These are phyloP conservation scores for Trypanosoma platydactyli DNA, from an alignment of 208 protist species.

Conservation along the genomic window DNA sequence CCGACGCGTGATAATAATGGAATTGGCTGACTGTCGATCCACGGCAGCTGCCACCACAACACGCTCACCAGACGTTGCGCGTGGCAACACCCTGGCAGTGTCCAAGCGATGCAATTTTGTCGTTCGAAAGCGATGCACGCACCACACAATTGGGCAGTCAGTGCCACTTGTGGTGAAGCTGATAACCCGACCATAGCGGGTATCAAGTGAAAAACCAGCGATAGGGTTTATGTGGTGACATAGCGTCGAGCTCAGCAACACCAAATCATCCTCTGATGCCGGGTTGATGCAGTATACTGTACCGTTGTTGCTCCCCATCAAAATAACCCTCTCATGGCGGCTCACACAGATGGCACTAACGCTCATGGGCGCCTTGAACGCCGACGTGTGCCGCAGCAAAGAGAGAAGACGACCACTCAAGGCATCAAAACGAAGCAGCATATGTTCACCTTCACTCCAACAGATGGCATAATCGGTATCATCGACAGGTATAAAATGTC, in stretches of 20 bases:
- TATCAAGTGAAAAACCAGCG: conserved; percentile 50
- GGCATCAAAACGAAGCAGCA: conserved; percentile 62
- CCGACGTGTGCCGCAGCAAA: conserved; percentile 43
- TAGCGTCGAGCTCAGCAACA: conserved; percentile 50
- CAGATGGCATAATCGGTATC: conserved; percentile 60
- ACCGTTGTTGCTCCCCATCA: conserved; percentile 60
- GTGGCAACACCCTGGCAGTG: conserved; percentile 28
- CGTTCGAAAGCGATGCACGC: conserved; percentile 55
- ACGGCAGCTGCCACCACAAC: conserved; percentile 50
- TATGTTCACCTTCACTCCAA: conserved; percentile 60
- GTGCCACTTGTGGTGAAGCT: conserved; percentile 52
- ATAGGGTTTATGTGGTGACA: conserved; percentile 70
- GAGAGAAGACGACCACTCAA: conserved; percentile 51
- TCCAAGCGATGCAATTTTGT: conserved; percentile 46
- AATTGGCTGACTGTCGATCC: conserved; percentile 41
- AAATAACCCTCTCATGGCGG: conserved; percentile 61
- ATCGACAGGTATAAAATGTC: conserved; percentile 53
- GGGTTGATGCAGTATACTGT: conserved; percentile 73
- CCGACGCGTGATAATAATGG: conserved; percentile 55
- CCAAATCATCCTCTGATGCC: conserved; percentile 25
- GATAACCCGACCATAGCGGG: conserved; percentile 44
- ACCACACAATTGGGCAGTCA: conserved; percentile 76
- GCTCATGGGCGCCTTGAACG: conserved; percentile 41
- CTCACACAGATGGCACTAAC: conserved; percentile 64
- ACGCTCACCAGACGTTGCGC: conserved; percentile 18